Conservation (phyloP, 2,329 filamentous ascomycete genomes). For the Neonectria sp. region DNA sequence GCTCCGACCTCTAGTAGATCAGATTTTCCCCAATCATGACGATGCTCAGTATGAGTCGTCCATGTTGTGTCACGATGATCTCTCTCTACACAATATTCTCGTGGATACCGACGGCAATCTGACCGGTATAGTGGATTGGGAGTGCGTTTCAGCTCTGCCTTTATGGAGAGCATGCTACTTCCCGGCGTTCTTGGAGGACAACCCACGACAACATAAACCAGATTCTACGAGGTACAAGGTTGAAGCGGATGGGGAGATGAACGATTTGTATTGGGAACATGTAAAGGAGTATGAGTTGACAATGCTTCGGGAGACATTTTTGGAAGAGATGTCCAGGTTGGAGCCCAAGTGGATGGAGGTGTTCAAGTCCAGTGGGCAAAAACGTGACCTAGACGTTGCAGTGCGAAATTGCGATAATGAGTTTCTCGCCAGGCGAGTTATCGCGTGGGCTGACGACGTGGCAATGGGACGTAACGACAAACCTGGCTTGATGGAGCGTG, state of each 20-base stretch:
- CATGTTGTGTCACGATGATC: conserved; percentile 54
- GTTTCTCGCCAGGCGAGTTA: not conserved
- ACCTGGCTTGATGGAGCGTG: not conserved
- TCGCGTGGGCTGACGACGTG: not conserved
- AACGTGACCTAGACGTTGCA: conserved; percentile 32
- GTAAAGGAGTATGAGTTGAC: conserved; percentile 58
- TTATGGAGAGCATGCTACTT: conserved; percentile 54
- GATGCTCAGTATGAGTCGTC: conserved; percentile 44
- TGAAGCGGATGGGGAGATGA: not conserved
- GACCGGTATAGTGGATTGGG: conserved; percentile 60
- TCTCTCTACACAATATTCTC: conserved; percentile 57
- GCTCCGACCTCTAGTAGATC: conserved; percentile 49
- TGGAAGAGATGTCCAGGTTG: conserved; percentile 49
- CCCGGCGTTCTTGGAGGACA: conserved; percentile 53
- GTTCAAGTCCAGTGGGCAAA: conserved; percentile 12
- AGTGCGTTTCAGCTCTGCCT: conserved; percentile 58
- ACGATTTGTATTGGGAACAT: conserved; percentile 55
- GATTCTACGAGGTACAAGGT: conserved; percentile 43
- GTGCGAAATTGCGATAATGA: conserved; percentile 19
- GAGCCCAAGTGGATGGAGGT: conserved; percentile 50
- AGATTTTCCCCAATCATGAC: conserved; percentile 47
- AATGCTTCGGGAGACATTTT: conserved; percentile 49
- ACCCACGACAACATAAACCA: conserved; percentile 20
- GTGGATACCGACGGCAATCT: conserved; percentile 53
- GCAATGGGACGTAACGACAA: not conserved